Conservation (phyloP, 306 rosid genomes). For the Abrus pulchellus region DNA sequence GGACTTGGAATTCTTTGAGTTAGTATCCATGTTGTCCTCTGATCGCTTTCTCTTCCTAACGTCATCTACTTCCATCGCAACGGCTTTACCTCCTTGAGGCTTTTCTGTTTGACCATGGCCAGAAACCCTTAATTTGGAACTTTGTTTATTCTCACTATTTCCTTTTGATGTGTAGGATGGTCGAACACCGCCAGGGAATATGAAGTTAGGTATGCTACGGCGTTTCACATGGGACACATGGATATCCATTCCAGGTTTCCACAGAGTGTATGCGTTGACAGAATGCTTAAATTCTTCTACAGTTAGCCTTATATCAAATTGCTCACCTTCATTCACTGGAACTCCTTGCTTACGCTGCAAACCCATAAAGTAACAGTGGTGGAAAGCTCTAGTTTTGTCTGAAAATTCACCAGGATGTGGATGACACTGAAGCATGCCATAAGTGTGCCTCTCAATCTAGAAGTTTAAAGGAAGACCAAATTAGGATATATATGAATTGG, state of each 20-base stretch:
- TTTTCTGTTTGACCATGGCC: slow-evolving; percentile 60
- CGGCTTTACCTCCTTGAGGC: slow-evolving; percentile 55
- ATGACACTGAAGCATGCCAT: slow-evolving; percentile 88
- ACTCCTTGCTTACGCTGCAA: slow-evolving; percentile 89
- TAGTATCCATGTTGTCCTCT: slow-evolving; percentile 62
- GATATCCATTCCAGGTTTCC: slow-evolving; percentile 89
- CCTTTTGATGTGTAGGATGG: slow-evolving; percentile 65
- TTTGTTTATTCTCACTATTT: slow-evolving; percentile 67
- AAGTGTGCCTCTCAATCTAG: slow-evolving; percentile 87
- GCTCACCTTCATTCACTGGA: slow-evolving; percentile 73
- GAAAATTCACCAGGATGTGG: slow-evolving; percentile 95
- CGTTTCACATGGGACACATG: slow-evolving; percentile 82
- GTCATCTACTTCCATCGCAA: slow-evolving; percentile 58
- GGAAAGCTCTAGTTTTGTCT: slow-evolving; percentile 77
- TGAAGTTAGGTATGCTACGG: slow-evolving; percentile 75
- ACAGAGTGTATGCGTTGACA: slow-evolving; percentile 64
- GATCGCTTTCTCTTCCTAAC: slow-evolving; percentile 70
- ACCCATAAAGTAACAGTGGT: slow-evolving; percentile 92
- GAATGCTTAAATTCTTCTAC: slow-evolving; percentile 80
- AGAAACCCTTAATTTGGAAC: slow-evolving; percentile 69
- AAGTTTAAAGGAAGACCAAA: slow-evolving; percentile 41
- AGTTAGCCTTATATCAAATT: slow-evolving; percentile 81
- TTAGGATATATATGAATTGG: slow-evolving; percentile 23
- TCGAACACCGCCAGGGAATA: slow-evolving; percentile 85
- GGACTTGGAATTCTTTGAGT: slow-evolving; percentile 56